Evolutionary conservation across 1,284 basidiomycete species (phyloP), one percentile per base, ranked within the genome.

Genomic region (Cystobasidiaceae sp.): DNA sequence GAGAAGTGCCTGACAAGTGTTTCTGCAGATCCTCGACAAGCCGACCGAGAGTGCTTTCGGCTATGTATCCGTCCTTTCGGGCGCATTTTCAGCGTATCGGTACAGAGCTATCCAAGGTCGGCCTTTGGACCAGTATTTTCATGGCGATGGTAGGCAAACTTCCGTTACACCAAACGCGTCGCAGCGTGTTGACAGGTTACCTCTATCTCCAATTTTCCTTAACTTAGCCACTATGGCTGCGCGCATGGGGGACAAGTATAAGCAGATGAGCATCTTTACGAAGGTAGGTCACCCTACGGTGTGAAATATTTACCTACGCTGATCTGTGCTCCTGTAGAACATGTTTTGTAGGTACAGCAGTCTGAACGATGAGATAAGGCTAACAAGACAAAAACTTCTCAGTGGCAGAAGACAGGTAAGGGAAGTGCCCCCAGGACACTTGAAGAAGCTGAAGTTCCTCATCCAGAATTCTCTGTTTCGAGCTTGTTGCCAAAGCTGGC

Each of bases 61-160:
- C 59, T 97, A 97, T 65, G 74, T 75, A 41, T 92, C 90, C 49
- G 93, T 97, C 67, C 80, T 97, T 66, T 93, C 94, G 54, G 93
- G 93, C 75, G 93, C 93, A 50, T 97, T 97, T 82, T 94, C 91
- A 5, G 92, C 92, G 7, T 97, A 97, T 76, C 85, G 91, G 28
- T 97, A 80, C 78, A 84, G 87, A 25, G 94, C 96, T 27, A 93
- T 98, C 72, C 85, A 87, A 70, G 94, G 94, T 1, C 82, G 89
- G 7, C 94, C 94, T 4, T 82, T 98, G 27, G 89, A 94, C 74
- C 93, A 97, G 77, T 97, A 97, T 79, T 97, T 97, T 82, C 93
- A 97, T 75, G 94, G 94, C 72, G 94, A 64, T 30, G 58, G 58
- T 60, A 50, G 11, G 58, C 19, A 23, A 37, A 37, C 13, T 11